Evolutionary conservation across 495 filamentous ascomycete species (phyloP), one percentile per base, ranked within the genome.

Genomic region (Penicillium lividum): DNA sequence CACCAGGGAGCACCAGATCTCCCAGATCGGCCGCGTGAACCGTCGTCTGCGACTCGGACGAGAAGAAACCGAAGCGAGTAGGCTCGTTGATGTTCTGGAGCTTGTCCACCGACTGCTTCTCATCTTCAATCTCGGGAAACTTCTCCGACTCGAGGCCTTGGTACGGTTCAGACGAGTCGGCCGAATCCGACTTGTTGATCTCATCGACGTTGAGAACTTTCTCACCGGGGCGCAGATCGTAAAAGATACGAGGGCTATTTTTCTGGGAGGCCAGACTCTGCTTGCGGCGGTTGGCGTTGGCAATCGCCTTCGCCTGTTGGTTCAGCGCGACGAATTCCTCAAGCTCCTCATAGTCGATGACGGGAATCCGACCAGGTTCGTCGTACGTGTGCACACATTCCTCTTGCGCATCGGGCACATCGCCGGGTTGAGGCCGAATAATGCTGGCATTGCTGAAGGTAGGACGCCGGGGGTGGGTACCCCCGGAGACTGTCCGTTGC

Each of bases 51-150:
- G 90, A 86, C 33, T 93, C 90, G 0, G 95, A 96, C 0, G 92
- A 96, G 73, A 98, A 98, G 73, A 98, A 97, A 56, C 91, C 93
- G 72, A 94, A 97, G 0, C 93, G 86, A 69, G 85, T 90, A 15
- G 82, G 84, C 58, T 89, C 84, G 59, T 77, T 79, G 44, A 71
- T 72, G 38, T 75, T 80, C 56, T 69, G 75, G 29, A 73, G 62
- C 0, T 64, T 68, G 28, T 72, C 62, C 4, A 77, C 59, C 16
- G 66, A 53, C 25, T 63, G 67, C 63, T 70, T 73, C 56, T 73
- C 71, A 49, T 75, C 61, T 8, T 75, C 22, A 10, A 64, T 51
- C 15, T 73, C 69, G 27, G 44, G 56, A 4, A 57, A 46, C 15
- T 58, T 76, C 69, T 22, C 73, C 53, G 18, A 57, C 18, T 61